Base-by-base conservation (phyloP, 2,329 filamentous ascomycete genomes). In the Leptographium galeiforme region DNA sequence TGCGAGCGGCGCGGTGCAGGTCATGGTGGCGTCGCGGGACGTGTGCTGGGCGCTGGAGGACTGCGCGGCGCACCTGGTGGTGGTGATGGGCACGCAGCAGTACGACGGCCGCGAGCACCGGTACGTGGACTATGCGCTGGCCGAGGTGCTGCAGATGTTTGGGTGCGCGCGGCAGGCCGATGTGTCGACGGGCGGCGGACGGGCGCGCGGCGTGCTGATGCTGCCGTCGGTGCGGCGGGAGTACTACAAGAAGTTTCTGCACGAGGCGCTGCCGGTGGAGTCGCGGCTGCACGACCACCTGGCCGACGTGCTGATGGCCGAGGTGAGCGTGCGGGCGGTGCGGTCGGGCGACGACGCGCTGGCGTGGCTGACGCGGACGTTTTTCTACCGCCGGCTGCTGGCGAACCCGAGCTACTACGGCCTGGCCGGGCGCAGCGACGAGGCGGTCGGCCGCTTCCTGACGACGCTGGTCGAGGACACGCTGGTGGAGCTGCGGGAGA, bases 191-290 rank as follows among this genome's bases (percentile, higher is more conserved):
- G 79, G 84, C 61, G 18, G 16, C 48, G 39, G 87, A 40, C 88
- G 85, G 54, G 85, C 87, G 47, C 88, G 87, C 57, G 94, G 91
- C 60, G 88, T 98, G n/a, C 76, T 98, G 46, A 97, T 98, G 93
- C 81, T 96, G 12, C 89, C 91, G 3, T 84, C 87, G 18, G 89
- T 94, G 48, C 96, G 95, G 76, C 84, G 93, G 40, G 90, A 96
- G 58, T 98, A 95, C 70, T 98, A 97, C 78, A 94, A 93, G 72
- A 98, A 98, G 70, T 98, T 98, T 74, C 72, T 98, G 59, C 91
- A 93, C 61, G 94, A 98, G 67, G 93, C 93, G 19, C 74, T 98
- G 44, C 93, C 93, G 0, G 89, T 98, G 30, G 93, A 98, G 71
- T 95, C 89, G 59, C 89, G 95, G 66, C 76, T 98, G 36, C 87